Base-by-base conservation (phyloP, 805 yeast genomes). In the Myxozyma geophila region DNA sequence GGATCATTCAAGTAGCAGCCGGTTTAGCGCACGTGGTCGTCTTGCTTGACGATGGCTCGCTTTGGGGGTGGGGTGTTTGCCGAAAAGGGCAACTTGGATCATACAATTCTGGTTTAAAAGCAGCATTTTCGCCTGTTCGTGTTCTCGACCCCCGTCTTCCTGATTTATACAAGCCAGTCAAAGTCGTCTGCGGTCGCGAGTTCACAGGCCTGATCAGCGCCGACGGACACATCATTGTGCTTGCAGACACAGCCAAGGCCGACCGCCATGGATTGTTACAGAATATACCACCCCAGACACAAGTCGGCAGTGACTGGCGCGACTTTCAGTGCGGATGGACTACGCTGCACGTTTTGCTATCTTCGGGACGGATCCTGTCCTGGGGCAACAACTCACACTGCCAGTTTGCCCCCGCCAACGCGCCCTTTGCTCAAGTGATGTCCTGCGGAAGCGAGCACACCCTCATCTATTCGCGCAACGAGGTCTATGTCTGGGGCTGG, bases 401-500 rank as follows among this genome's bases (percentile, higher is more conserved):
- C 2, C 98, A 93, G 74, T 64, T 81, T 15, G 79, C 79, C 10
- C 74, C 77, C 7, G 63, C 59, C 19, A 48, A 54, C 17, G 39
- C 10, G 17, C 60, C 46, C 52, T 49, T 7, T 46, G 64, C 39
- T 64, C 73, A 39, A 54, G 63, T 28, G 41, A 78, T 79, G 58
- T 78, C 80, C 0, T 81, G 84, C 6, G 99, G 99, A 0, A 90
- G 96, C 74, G 98, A 93, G 72, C 99, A 93, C 74, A 96, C 95
- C 0, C 70, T 92, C 17, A 70, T 70, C 12, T 51, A 83, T 10
- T 44, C 46, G 6, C 36, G 72, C 74, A 7, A 57, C 0, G 67
- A 73, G 46, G 87, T 92, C 0, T 77, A 72, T 59, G 82, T 92
- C 1, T 95, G 98, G 98, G 99, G 99, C 0, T 93, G 99, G 99